phyloP scores from a whole-genome alignment of 768 basidiomycete genomes.

The Neoboletus brunneissimus region DNA sequence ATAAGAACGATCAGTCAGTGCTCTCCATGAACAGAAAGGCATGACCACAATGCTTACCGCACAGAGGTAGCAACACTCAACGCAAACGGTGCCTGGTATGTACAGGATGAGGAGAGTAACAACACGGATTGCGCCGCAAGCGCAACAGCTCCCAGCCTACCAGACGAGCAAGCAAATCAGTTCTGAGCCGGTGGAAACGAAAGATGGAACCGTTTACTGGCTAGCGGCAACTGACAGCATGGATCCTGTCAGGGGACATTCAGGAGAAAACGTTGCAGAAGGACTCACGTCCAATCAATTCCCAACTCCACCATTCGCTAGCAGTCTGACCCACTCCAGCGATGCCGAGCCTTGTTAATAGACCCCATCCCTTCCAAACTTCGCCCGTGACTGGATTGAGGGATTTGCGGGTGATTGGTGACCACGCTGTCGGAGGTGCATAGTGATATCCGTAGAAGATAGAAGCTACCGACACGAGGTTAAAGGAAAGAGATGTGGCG shows the following conservation, averaged over 20 bases:
- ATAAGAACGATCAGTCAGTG: background rate
- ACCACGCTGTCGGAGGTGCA: slow-evolving; percentile 74
- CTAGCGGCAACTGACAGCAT: slow-evolving; percentile 47
- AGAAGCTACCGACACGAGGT: slow-evolving; percentile 67
- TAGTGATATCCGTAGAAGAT: slow-evolving; percentile 62
- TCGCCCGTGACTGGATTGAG: slow-evolving; percentile 52
- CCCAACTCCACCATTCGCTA: slow-evolving; percentile 98
- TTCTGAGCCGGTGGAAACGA: background rate
- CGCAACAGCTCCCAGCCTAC: slow-evolving; percentile 70
- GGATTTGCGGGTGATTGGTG: slow-evolving; percentile 32
- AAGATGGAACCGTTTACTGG: slow-evolving; percentile 34
- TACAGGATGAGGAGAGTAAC: slow-evolving; percentile 67
- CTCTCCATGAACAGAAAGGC: background rate
- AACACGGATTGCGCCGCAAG: slow-evolving; percentile 91
- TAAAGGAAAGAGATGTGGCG: slow-evolving; percentile 85
- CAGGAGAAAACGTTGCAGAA: background rate
- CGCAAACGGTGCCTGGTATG: slow-evolving; percentile 83
- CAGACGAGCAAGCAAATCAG: slow-evolving; percentile 13
- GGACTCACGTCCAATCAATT: slow-evolving; percentile 58
- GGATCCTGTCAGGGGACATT: background rate
- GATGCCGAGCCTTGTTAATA: slow-evolving; percentile 72
- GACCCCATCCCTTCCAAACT: slow-evolving; percentile 64
- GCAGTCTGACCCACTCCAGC: slow-evolving; percentile 82
- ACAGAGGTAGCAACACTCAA: slow-evolving; percentile 83
- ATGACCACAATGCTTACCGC: slow-evolving; percentile 45